These are phyloP conservation scores for Monosporascus sp. DNA, from an alignment of 2,329 filamentous ascomycete species.

Conservation along the genomic window DNA sequence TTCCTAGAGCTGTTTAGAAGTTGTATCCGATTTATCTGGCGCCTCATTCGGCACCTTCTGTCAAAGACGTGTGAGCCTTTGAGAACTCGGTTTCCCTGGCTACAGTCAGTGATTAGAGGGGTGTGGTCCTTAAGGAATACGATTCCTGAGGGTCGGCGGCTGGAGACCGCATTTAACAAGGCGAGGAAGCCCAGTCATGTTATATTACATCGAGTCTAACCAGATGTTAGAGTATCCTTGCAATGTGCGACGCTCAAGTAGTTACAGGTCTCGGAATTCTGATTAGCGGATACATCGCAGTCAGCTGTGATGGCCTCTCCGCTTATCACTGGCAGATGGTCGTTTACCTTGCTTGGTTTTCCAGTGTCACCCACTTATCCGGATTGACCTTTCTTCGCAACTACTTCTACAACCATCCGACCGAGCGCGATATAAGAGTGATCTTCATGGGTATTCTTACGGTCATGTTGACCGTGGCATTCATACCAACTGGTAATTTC, in stretches of 20 bases:
- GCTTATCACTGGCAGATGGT: slow-evolving; percentile 2
- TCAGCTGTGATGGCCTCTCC: not conserved
- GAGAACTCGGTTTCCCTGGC: no score
- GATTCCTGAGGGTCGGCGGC: no score
- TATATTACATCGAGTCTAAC: no score
- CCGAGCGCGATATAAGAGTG: not conserved
- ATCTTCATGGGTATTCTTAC: not conserved
- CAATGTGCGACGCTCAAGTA: not conserved
- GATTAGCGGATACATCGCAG: not conserved
- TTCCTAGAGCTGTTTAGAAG: no score
- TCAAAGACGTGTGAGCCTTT: no score
- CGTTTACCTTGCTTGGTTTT: slow-evolving; percentile 6
- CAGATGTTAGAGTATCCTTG: not conserved
- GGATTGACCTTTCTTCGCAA: slow-evolving; percentile 3
- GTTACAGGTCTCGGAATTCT: not conserved
- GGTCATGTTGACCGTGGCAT: not conserved
- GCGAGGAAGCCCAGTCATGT: no score
- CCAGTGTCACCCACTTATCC: slow-evolving; percentile 4
- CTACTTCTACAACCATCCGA: slow-evolving; percentile 1
- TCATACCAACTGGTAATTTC: not conserved
- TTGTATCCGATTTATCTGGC: no score
- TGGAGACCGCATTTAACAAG: no score
- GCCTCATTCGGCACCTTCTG: no score
- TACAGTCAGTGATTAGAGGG: no score
- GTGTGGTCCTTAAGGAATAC: no score